Base-by-base conservation (phyloP, 2,329 filamentous ascomycete genomes). In the Fusarium beomiforme region DNA sequence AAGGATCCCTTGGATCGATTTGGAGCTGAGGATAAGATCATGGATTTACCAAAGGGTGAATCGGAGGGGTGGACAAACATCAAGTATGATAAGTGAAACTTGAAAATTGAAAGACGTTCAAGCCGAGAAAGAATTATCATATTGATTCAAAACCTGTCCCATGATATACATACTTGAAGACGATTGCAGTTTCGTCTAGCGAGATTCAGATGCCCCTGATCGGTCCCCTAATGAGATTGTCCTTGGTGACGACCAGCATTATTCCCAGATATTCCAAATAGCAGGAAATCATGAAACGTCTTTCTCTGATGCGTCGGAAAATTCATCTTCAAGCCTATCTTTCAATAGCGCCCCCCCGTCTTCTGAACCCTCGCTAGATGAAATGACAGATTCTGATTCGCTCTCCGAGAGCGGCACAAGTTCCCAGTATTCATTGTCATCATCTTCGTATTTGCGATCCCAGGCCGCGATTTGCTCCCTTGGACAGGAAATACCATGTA, bases 1-100 rank as follows among this genome's bases (percentile, higher is more conserved):
- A 46, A 63, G 1, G 59, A 73, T 54, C 39, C 59, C 1, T 5
- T 72, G 21, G 59, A 72, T 62, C 31, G 69, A 5, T 72, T 70
- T 62, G 70, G 70, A 3, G 67, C 56, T 29, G 59, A 67, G 0
- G 37, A 61, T 6, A 49, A 19, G 3, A 56, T 73, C 1, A 66
- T 70, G 42, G 57, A 68, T 36, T 10, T 70, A 0, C 67, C 64
- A 0, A 44, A 55, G 19, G n/a, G 51, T 16, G 26, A 59, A 0
- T 16, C 19, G 1, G 59, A 61, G 1, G 66, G 59, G 0, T 73
- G 70, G 70, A 72, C 70, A 2, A 13, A 44, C 6, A 70, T 66
- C 7, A 24, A 47, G 10, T 21, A 58, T 3, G 8, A 29, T 19
- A 29, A 29, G 8, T 29, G 11, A 29, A 29, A 10, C 29, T 9